phyloP scores from a whole-genome alignment of 108 stramenopile genomes.

The Bacterosira constricta region DNA sequence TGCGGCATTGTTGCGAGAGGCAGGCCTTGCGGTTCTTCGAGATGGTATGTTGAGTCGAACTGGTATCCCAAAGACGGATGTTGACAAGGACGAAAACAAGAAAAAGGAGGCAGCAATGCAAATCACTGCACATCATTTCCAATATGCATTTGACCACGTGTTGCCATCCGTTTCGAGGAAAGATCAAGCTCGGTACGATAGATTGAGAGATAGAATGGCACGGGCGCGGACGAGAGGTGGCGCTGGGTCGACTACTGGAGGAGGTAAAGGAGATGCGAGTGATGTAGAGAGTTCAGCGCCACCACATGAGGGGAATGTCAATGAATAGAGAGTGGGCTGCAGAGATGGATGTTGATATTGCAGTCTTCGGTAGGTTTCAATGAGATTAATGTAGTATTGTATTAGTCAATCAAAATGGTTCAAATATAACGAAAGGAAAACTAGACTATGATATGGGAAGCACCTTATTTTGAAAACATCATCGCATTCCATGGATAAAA shows the following conservation, averaged over 20 bases:
- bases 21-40: slow-evolving; percentile 86
- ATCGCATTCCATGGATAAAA: too few species aligned
- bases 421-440: too few species aligned
- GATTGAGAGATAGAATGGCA: slow-evolving; percentile 84
- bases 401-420: too few species aligned
- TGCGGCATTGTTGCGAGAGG: slow-evolving; percentile 86
- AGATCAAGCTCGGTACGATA: slow-evolving; percentile 84
- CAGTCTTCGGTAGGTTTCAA: too few species aligned
- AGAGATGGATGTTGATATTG: too few species aligned
- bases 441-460: too few species aligned
- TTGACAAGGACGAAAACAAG: slow-evolving; percentile 9
- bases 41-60: slow-evolving; percentile 49
- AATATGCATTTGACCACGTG: slow-evolving; percentile 86
- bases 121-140: slow-evolving; percentile 70
- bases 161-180: slow-evolving; percentile 85
- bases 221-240: slow-evolving; percentile 70
- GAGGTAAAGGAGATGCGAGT: slow-evolving; percentile 6
- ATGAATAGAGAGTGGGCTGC: neutral
- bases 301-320: neutral
- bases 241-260: slow-evolving; percentile 13
- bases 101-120: slow-evolving; percentile 25
- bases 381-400: too few species aligned
- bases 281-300: slow-evolving; percentile 12
- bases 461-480: too few species aligned
- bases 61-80: neutral